A percentile compares a stretch with the other conserved stretches of the same genome.
Conservation (phyloP, 140 eudicot species). For the Ambrosia hybrid region DNA sequence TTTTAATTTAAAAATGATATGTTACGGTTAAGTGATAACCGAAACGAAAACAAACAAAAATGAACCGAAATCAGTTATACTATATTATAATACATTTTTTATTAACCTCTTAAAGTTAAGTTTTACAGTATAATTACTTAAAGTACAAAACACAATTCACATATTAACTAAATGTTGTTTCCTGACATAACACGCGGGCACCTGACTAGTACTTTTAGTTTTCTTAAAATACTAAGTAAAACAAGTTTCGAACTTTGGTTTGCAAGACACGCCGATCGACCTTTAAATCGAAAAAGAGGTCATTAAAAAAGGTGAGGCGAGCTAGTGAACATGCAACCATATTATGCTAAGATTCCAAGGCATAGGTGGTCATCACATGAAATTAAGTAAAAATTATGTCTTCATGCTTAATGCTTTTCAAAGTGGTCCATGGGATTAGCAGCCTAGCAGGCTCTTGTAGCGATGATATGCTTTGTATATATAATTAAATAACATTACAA, state of each 20-base stretch:
- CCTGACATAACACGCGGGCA: no score
- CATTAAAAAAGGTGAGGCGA: constrained; percentile 18
- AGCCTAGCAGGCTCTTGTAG: constrained; percentile 29
- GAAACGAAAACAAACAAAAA: no score
- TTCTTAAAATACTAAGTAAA: not conserved
- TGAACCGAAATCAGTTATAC: no score
- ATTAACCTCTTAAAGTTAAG: no score
- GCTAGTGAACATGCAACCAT: constrained; percentile 38
- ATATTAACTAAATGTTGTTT: no score
- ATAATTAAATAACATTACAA: constrained; percentile 8
- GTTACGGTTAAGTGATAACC: no score
- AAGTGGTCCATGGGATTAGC: constrained; percentile 38
- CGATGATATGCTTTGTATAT: constrained; percentile 19
- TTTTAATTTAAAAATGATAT: no score
- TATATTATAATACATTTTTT: no score
- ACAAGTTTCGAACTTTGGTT: not conserved
- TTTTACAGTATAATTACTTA: no score
- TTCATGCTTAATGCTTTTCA: constrained; percentile 28
- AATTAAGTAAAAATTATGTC: constrained; percentile 27
- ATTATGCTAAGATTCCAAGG: constrained; percentile 36
- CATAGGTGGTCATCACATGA: constrained; percentile 34
- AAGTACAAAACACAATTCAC: no score
- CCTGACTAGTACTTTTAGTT: not conserved
- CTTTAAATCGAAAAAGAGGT: constrained; percentile 19
- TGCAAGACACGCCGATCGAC: not conserved